phyloP scores from a whole-genome alignment of 345 rosid genomes.

The Schrenkiella parvula region DNA sequence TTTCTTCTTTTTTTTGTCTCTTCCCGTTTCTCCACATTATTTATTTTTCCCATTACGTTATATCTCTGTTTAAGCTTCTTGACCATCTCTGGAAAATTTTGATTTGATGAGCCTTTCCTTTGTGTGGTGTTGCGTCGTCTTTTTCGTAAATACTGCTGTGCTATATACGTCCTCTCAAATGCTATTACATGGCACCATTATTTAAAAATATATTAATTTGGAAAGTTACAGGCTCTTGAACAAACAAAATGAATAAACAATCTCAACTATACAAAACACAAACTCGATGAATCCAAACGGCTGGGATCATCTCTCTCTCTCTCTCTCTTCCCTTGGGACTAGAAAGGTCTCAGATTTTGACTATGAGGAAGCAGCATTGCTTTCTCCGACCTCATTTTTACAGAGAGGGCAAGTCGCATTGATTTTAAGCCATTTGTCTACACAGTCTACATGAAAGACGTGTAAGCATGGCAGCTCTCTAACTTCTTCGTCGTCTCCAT shows the following conservation, averaged over 20 bases:
- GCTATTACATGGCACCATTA: not conserved
- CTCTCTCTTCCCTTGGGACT: not conserved
- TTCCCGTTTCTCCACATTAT: not conserved
- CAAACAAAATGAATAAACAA: conserved; percentile 26
- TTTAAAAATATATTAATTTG: conserved; percentile 10
- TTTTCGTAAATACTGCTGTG: not conserved
- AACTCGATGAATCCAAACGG: not conserved
- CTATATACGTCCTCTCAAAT: not conserved
- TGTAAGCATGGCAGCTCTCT: conserved; percentile 69
- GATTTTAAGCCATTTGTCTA: conserved; percentile 75
- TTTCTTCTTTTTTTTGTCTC: not conserved
- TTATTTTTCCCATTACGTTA: not conserved
- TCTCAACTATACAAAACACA: conserved; percentile 24
- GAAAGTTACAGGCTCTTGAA: not conserved
- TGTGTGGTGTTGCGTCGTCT: not conserved
- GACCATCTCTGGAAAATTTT: conserved; percentile 20
- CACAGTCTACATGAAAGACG: conserved; percentile 64
- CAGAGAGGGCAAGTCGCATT: conserved; percentile 81
- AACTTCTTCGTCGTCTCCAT: conserved; percentile 57
- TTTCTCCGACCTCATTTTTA: conserved; percentile 57
- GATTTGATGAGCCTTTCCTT: not conserved
- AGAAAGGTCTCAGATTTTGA: not conserved
- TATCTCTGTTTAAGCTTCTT: not conserved
- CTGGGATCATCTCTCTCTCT: not conserved
- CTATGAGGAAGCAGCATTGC: conserved; percentile 29